A percentile compares a stretch with the other conserved stretches of the same genome.
Evolutionary conservation across 2,329 filamentous ascomycete genomes (phyloP).

Genomic region (Coniochaeta sp.): DNA sequence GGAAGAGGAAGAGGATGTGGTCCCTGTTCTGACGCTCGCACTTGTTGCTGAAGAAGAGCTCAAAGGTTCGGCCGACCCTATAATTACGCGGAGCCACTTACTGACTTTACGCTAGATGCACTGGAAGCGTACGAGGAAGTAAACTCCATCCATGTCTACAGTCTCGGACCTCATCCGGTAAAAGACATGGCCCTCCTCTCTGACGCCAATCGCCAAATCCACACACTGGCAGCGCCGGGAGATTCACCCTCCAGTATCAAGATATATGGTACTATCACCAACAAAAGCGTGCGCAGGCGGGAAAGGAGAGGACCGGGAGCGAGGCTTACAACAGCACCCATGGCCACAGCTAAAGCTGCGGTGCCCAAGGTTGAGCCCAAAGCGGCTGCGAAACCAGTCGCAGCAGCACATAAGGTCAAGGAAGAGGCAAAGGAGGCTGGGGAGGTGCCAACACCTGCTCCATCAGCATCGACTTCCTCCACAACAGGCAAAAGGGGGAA

Average conservation of each 20-base stretch:
- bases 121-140: constrained; percentile 66
- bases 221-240: constrained; percentile 46
- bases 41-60: constrained; percentile 69
- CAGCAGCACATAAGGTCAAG: constrained; percentile 19
- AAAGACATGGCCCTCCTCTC: constrained; percentile 66
- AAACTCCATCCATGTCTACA: constrained; percentile 80
- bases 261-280: constrained; percentile 68
- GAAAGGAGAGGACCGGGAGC: constrained; percentile 30
- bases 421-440: constrained; percentile 28
- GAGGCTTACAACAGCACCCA: constrained; percentile 17
- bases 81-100: constrained; percentile 6
- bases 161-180: constrained; percentile 63
- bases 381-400: constrained; percentile 14
- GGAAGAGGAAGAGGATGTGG: constrained; percentile 40
- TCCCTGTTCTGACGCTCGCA: constrained; percentile 52
- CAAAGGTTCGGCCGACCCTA: constrained; percentile 39
- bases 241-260: constrained; percentile 53
- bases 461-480: constrained; percentile 20
- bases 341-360: constrained; percentile 14
- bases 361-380: constrained; percentile 19
- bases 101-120: constrained; percentile 40
- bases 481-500: constrained; percentile 31
- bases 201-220: constrained; percentile 59
- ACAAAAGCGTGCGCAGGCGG: constrained; percentile 55
- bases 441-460: constrained; percentile 18